A percentile compares a stretch with the other conserved stretches of the same genome.
These are phyloP conservation scores for Cnidoscolus chayamansa DNA, from an alignment of 441 rosid genomes.

Conservation along the genomic window DNA sequence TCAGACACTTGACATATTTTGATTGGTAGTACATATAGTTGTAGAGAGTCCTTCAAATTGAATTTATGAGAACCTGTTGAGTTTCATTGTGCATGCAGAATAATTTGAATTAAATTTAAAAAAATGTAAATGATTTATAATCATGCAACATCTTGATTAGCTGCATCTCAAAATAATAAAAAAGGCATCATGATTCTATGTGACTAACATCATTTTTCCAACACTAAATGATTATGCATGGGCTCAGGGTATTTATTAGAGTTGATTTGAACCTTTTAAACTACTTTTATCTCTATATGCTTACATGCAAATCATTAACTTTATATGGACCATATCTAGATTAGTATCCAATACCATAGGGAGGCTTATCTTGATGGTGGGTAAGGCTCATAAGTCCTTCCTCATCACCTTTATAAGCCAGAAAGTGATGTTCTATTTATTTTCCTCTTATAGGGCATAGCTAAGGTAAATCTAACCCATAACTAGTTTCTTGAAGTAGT, in stretches of 20 bases:
- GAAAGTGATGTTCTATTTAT: too few species aligned
- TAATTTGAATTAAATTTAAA: conserved; percentile 9
- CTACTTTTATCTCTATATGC: too few species aligned
- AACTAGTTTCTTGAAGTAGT: too few species aligned
- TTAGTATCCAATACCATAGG: too few species aligned
- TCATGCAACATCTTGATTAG: conserved; percentile 15
- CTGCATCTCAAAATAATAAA: conserved; percentile 23
- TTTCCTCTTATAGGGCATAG: too few species aligned
- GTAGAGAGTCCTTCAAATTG: conserved; percentile 19
- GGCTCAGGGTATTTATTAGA: not conserved
- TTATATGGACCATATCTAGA: too few species aligned
- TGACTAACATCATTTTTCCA: conserved; percentile 14
- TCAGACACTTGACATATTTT: not conserved
- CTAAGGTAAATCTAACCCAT: not conserved
- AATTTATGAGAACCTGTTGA: conserved; percentile 16
- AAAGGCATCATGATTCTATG: conserved; percentile 21
- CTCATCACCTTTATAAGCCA: too few species aligned
- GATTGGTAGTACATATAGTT: too few species aligned
- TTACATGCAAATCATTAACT: too few species aligned
- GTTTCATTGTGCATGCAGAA: conserved; percentile 23
- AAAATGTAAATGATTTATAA: too few species aligned
- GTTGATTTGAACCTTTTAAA: not conserved
- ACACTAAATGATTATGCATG: conserved; percentile 13
- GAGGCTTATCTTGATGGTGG: too few species aligned
- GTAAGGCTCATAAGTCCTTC: too few species aligned